Conservation (phyloP, 2,329 filamentous ascomycete genomes). For the Ceratocystiopsis minuta region DNA sequence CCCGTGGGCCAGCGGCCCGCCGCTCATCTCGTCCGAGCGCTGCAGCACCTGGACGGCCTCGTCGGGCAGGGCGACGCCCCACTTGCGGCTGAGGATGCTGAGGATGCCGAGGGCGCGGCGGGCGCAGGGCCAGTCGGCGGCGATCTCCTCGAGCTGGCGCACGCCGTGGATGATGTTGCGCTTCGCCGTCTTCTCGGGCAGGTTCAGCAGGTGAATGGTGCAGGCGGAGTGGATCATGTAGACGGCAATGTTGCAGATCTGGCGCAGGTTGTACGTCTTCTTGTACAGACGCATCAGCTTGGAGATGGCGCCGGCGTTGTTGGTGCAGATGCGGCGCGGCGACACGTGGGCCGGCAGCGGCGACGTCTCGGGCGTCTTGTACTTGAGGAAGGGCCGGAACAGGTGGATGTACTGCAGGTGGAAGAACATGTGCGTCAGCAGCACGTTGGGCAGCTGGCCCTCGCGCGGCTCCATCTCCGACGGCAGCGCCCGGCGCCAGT, state of each 20-base stretch:
- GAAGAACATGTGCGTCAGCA: constrained; percentile 57
- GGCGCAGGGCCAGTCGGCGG: constrained; percentile 84
- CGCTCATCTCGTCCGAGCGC: constrained; percentile 39
- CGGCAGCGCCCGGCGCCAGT: constrained; percentile 72
- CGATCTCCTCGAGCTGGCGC: constrained; percentile 86
- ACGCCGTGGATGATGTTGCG: constrained; percentile 81
- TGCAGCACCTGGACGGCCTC: constrained; percentile 63
- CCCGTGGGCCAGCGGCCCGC: too few relatives aligned
- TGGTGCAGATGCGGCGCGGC: constrained; percentile 75
- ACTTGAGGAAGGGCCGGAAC: constrained; percentile 88
- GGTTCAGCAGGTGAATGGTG: constrained; percentile 82
- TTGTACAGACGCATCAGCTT: constrained; percentile 93
- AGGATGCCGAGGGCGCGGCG: constrained; percentile 71
- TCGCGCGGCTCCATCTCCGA: constrained; percentile 79
- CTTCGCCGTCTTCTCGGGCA: constrained; percentile 79
- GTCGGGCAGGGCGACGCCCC: constrained; percentile 71
- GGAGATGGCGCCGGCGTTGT: constrained; percentile 75
- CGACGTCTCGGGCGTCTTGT: constrained; percentile 53
- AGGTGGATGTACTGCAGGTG: constrained; percentile 67
- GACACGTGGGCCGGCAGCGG: constrained; percentile 77
- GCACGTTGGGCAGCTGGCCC: constrained; percentile 69
- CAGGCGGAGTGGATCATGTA: constrained; percentile 92
- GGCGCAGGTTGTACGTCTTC: constrained; percentile 71
- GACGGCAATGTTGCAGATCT: constrained; percentile 91
- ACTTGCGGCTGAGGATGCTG: constrained; percentile 70